Percentiles rank a stretch among this genome's conserved stretches.
Evolutionary conservation across 495 filamentous ascomycete genomes (phyloP).

Genomic region (Aspergillus diversus): DNA sequence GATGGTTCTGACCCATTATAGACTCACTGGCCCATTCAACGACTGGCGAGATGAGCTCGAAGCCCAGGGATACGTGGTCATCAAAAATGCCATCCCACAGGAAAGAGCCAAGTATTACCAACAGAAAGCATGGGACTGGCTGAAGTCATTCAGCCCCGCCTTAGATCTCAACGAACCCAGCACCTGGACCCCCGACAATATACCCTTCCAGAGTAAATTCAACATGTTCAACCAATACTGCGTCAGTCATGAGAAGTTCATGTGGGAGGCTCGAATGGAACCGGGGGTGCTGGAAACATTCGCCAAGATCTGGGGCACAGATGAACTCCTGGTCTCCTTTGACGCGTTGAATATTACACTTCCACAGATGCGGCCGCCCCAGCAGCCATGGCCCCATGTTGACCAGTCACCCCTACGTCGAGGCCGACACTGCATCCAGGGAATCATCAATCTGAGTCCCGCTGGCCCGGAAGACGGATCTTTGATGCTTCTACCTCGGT

Average conservation of each 20-base stretch:
- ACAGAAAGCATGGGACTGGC: slow-evolving; percentile 32
- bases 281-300: slow-evolving; percentile 42
- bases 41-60: neutral
- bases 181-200: slow-evolving; percentile 36
- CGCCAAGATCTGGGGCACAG: slow-evolving; percentile 35
- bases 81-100: neutral
- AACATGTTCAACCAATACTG: slow-evolving; percentile 37
- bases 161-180: slow-evolving; percentile 33
- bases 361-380: slow-evolving; percentile 25
- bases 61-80: neutral
- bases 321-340: slow-evolving; percentile 38
- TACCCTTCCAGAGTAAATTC: slow-evolving; percentile 35
- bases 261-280: slow-evolving; percentile 49
- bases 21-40: neutral
- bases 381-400: slow-evolving; percentile 34
- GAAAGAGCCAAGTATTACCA: slow-evolving; percentile 22
- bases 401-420: slow-evolving; percentile 31
- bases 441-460: slow-evolving; percentile 38
- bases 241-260: slow-evolving; percentile 48
- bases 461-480: slow-evolving; percentile 30
- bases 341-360: slow-evolving; percentile 29
- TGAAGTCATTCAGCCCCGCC: slow-evolving; percentile 24
- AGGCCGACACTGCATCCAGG: slow-evolving; percentile 37
- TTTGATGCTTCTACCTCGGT: slow-evolving; percentile 20
- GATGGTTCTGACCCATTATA: too few species aligned